Percentiles rank a stretch among this genome's conserved stretches.
Conservation (phyloP, 805 yeast species). For the Isabelozyma rhagii region DNA sequence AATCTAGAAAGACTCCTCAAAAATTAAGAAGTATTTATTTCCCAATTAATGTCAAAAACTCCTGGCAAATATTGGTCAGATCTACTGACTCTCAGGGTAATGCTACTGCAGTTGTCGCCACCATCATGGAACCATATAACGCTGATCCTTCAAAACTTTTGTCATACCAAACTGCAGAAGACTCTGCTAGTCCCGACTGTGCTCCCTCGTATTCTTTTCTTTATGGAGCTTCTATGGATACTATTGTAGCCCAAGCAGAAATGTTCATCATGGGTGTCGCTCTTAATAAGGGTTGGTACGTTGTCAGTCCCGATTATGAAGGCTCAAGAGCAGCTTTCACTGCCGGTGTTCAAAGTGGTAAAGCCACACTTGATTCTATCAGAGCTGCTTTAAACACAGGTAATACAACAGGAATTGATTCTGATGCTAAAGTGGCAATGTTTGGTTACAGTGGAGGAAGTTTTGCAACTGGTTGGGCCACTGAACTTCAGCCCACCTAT, state of each 20-base stretch:
- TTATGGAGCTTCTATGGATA: slow-evolving; percentile 8
- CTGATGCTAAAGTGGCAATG: slow-evolving; percentile 10
- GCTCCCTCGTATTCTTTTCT: slow-evolving; percentile 18
- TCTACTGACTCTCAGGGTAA: slow-evolving; percentile 11
- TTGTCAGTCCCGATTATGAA: slow-evolving; percentile 17
- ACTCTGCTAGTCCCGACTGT: slow-evolving; percentile 14
- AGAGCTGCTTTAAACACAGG: slow-evolving; percentile 11
- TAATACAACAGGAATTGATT: slow-evolving; percentile 10
- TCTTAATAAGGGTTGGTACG: slow-evolving; percentile 16
- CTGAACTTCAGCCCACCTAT: slow-evolving; percentile 20
- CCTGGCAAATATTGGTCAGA: slow-evolving; percentile 9
- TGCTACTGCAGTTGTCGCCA: slow-evolving; percentile 12
- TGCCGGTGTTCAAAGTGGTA: slow-evolving; percentile 16
- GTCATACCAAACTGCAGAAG: slow-evolving; percentile 18
- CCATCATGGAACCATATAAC: slow-evolving; percentile 18
- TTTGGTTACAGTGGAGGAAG: slow-evolving; percentile 33
- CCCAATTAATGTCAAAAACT: slow-evolving; percentile 14
- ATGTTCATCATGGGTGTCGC: slow-evolving; percentile 10
- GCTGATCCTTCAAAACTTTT: slow-evolving; percentile 17
- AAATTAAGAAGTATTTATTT: slow-evolving; percentile 12
- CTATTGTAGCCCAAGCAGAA: slow-evolving; percentile 10
- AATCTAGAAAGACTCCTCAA: slow-evolving; percentile 16
- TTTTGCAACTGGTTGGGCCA: slow-evolving; percentile 25
- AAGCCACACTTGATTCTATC: slow-evolving; percentile 15
- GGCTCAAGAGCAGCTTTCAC: slow-evolving; percentile 17